A percentile compares a stretch with the other conserved stretches of the same genome.
These are phyloP conservation scores for Penicillium vulpinum DNA, from an alignment of 2,329 filamentous ascomycete species.

Conservation along the genomic window DNA sequence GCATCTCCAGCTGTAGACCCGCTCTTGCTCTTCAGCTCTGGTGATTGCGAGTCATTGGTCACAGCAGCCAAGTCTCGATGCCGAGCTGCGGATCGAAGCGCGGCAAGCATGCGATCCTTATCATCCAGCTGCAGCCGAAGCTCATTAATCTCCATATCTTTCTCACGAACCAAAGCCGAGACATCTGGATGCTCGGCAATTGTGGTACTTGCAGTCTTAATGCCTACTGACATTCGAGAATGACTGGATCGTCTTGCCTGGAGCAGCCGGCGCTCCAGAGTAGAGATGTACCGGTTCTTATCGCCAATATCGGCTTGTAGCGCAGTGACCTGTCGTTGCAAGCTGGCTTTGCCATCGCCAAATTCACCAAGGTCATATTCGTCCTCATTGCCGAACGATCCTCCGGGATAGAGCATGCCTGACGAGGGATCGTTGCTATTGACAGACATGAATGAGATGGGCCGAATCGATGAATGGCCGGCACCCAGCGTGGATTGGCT, in stretches of 20 bases:
- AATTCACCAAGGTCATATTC: conserved; percentile 79
- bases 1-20: conserved; percentile 33
- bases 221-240: conserved; percentile 76
- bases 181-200: conserved; percentile 75
- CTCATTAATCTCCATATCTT: conserved; percentile 88
- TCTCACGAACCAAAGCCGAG: conserved; percentile 73
- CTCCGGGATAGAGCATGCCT: conserved; percentile 32
- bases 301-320: conserved; percentile 93
- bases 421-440: conserved; percentile 42
- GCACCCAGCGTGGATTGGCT: conserved; percentile 60
- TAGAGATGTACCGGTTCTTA: conserved; percentile 94
- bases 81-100: conserved; percentile 78
- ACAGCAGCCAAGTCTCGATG: conserved; percentile 79
- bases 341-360: conserved; percentile 79
- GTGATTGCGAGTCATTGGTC: conserved; percentile 37
- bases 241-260: conserved; percentile 90
- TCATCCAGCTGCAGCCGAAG: conserved; percentile 87
- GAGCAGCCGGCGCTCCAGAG: conserved; percentile 84
- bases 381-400: conserved; percentile 43
- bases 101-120: conserved; percentile 89
- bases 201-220: conserved; percentile 64
- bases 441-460: conserved; percentile 66
- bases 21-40: conserved; percentile 32
- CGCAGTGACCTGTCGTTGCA: conserved; percentile 84
- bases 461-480: conserved; percentile 59